Evolutionary conservation across 2,329 filamentous ascomycete genomes (phyloP).

Genomic region (Amesomyces nigricolor): DNA sequence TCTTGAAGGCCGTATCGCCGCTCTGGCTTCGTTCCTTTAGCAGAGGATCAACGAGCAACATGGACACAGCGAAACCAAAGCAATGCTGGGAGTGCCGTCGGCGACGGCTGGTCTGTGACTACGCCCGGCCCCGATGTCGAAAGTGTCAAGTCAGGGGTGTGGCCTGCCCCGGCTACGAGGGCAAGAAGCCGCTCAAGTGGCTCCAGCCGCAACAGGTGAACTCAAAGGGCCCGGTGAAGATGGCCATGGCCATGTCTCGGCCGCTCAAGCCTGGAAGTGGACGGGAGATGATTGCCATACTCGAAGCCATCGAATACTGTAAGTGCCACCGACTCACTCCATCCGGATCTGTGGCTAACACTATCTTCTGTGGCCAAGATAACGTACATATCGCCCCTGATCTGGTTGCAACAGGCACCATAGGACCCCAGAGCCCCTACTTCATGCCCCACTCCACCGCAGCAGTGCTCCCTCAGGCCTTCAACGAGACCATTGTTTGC

Average conservation of each 20-base stretch:
- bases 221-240: conserved; percentile 1
- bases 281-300: neutral
- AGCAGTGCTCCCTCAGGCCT: neutral
- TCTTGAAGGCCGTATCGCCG: too few relatives aligned
- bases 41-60: neutral
- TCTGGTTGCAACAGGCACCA: neutral
- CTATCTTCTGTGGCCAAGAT: neutral
- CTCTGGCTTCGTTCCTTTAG: neutral
- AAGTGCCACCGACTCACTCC: neutral
- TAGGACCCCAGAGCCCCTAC: neutral
- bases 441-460: conserved; percentile 1
- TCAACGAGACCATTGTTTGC: neutral
- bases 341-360: neutral
- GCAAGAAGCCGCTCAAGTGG: conserved; percentile 5
- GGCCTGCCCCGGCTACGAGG: neutral
- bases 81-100: conserved; percentile 8
- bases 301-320: conserved; percentile 10
- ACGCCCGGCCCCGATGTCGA: neutral
- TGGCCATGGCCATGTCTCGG: neutral
- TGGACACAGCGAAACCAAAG: neutral
- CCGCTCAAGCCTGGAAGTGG: neutral
- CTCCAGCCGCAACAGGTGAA: conserved; percentile 3
- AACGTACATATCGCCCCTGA: conserved; percentile 3
- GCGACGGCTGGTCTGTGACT: conserved; percentile 8
- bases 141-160: conserved; percentile 4